phyloP scores from a whole-genome alignment of 495 filamentous ascomycete genomes.

The Durotheca rogersii region DNA sequence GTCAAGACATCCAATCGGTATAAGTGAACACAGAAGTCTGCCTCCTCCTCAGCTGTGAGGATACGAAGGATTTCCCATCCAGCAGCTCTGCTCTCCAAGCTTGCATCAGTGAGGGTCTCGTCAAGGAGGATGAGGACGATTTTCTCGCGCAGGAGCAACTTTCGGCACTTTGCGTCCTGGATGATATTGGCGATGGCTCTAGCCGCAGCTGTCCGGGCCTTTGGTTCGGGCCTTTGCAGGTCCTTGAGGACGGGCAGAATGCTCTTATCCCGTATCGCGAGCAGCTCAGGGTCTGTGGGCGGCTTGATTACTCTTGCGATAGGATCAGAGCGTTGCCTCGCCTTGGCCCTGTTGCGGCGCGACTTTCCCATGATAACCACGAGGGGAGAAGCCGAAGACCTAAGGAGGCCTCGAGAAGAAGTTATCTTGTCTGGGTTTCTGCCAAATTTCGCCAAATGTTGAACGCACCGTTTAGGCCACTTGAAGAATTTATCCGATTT shows the following conservation, averaged over 20 bases:
- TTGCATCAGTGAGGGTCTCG: constrained; percentile 59
- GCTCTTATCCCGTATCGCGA: constrained; percentile 55
- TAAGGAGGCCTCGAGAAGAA: neutral
- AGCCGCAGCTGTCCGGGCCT: constrained; percentile 53
- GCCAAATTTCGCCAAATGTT: neutral
- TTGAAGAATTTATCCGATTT: too few relatives aligned
- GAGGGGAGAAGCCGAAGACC: too few relatives aligned
- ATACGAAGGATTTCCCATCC: constrained; percentile 63
- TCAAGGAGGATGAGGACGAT: constrained; percentile 60
- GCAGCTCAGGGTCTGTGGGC: constrained; percentile 55
- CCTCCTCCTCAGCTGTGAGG: constrained; percentile 58
- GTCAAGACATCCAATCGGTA: constrained; percentile 58
- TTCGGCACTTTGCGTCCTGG: constrained; percentile 57
- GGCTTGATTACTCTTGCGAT: constrained; percentile 53
- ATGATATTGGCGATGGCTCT: constrained; percentile 58
- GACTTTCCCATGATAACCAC: constrained; percentile 44
- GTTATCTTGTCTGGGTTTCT: neutral
- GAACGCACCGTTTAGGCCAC: too few relatives aligned
- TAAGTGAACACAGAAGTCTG: constrained; percentile 62
- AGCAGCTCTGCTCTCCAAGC: constrained; percentile 56
- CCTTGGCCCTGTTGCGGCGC: constrained; percentile 40
- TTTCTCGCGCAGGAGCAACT: constrained; percentile 60
- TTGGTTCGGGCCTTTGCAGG: constrained; percentile 55
- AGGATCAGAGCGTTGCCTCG: constrained; percentile 44
- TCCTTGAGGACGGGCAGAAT: constrained; percentile 60